Percentiles rank a stretch among this genome's conserved stretches.
Evolutionary conservation across 495 filamentous ascomycete species (phyloP).

Genomic region (Arthonia radiata): DNA sequence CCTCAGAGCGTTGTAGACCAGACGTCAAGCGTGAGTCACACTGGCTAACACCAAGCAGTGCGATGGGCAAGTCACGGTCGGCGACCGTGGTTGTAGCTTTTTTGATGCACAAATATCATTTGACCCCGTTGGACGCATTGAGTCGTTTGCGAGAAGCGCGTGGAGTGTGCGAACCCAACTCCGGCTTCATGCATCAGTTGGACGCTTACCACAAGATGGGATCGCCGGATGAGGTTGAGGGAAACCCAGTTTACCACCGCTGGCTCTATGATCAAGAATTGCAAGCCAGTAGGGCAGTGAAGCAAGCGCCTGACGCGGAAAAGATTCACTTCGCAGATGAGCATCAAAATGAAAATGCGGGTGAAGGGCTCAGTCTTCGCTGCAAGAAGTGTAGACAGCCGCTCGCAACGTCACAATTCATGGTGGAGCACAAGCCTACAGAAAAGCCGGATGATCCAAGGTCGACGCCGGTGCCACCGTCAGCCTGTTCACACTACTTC

Average conservation of each 20-base stretch:
- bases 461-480: slow-evolving; percentile 1
- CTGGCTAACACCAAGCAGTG: slow-evolving; percentile 24
- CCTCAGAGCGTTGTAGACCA: slow-evolving; percentile 7
- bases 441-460: not conserved
- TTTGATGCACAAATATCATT: slow-evolving; percentile 38
- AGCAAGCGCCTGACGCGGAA: slow-evolving; percentile 36
- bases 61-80: slow-evolving; percentile 88
- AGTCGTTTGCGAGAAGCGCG: slow-evolving; percentile 35
- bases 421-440: slow-evolving; percentile 24
- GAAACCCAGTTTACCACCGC: slow-evolving; percentile 51
- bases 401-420: slow-evolving; percentile 36
- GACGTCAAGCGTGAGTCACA: not conserved
- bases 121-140: slow-evolving; percentile 35
- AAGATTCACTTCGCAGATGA: slow-evolving; percentile 74
- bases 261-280: slow-evolving; percentile 71
- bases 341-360: slow-evolving; percentile 11
- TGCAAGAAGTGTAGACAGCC: slow-evolving; percentile 33
- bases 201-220: slow-evolving; percentile 62
- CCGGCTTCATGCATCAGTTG: slow-evolving; percentile 71
- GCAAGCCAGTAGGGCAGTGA: slow-evolving; percentile 41
- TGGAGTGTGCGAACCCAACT: slow-evolving; percentile 59
- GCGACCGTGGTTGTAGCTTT: slow-evolving; percentile 66
- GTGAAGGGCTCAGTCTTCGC: slow-evolving; percentile 19
- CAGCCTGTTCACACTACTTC: slow-evolving; percentile 56
- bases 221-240: slow-evolving; percentile 43